Evolutionary conservation across 2,329 filamentous ascomycete genomes (phyloP).

Genomic region (Clarireedia monteithiana): DNA sequence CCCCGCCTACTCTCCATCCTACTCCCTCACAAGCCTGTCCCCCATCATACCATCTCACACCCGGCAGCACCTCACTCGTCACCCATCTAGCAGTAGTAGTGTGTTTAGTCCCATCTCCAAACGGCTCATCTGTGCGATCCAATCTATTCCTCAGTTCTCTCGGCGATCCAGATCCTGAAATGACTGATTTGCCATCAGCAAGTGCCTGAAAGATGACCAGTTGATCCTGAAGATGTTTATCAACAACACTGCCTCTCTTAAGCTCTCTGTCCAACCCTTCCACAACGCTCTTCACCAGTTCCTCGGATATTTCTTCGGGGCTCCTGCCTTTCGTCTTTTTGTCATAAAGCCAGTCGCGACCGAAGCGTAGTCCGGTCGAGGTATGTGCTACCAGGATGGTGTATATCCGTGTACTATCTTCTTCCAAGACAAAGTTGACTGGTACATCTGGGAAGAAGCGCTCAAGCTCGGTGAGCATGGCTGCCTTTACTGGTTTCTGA

Average conservation of each 20-base stretch:
- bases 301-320: conserved; percentile 26
- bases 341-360: conserved; percentile 39
- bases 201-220: conserved; percentile 53
- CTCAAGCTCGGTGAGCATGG: conserved; percentile 35
- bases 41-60: conserved; percentile 41
- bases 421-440: conserved; percentile 37
- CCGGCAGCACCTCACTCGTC: conserved; percentile 41
- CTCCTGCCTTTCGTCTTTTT: conserved; percentile 31
- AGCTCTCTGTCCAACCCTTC: conserved; percentile 40
- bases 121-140: conserved; percentile 42
- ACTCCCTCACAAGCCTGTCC: conserved; percentile 43
- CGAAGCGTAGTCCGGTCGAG: conserved; percentile 38
- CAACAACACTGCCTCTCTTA: conserved; percentile 38
- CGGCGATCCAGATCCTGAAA: conserved; percentile 10
- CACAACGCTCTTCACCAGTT: conserved; percentile 40
- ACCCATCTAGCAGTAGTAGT: conserved; percentile 56
- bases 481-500: conserved; percentile 34
- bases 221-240: conserved; percentile 54
- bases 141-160: conserved; percentile 17
- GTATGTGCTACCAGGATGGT: conserved; percentile 50
- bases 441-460: conserved; percentile 37
- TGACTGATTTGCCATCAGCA: conserved; percentile 40
- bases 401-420: conserved; percentile 49
- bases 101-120: conserved; percentile 49
- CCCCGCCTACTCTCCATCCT: conserved; percentile 24